Evolutionary conservation across 306 rosid genomes (phyloP).

Genomic region (Cyamopsis tetragonoloba): DNA sequence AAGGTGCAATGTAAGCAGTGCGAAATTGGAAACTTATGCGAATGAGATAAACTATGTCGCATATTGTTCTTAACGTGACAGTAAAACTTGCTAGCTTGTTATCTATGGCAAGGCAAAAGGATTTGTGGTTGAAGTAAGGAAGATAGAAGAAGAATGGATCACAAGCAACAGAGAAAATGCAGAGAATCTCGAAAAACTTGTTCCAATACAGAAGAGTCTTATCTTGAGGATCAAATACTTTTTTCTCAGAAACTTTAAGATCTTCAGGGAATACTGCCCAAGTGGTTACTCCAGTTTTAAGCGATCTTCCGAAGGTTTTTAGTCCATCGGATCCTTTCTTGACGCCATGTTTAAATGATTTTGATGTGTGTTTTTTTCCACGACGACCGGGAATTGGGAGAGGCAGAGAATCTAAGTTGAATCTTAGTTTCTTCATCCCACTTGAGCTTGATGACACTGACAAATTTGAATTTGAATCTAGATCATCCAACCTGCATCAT

Average conservation of each 20-base stretch:
- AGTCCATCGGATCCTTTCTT: constrained; percentile 75
- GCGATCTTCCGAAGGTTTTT: constrained; percentile 60
- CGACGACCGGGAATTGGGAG: constrained; percentile 39
- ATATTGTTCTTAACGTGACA: constrained; percentile 42
- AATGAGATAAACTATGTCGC: constrained; percentile 60
- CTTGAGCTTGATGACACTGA: constrained; percentile 34
- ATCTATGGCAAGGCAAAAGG: constrained; percentile 79
- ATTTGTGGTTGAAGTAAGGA: constrained; percentile 62
- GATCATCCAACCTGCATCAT: constrained; percentile 65
- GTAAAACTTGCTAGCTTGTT: constrained; percentile 43
- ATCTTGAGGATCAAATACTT: constrained; percentile 76
- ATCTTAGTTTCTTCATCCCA: constrained; percentile 52
- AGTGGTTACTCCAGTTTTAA: constrained; percentile 55
- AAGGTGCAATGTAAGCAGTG: constrained; percentile 86
- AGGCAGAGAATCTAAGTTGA: constrained; percentile 46
- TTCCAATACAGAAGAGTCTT: constrained; percentile 77
- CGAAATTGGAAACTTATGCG: constrained; percentile 73
- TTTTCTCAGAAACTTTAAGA: constrained; percentile 63
- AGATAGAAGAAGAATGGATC: constrained; percentile 91
- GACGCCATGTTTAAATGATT: constrained; percentile 51
- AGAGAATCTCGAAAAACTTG: constrained; percentile 68
- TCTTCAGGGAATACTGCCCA: constrained; percentile 74
- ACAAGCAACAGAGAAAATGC: constrained; percentile 69
- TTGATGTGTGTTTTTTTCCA: constrained; percentile 38
- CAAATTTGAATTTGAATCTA: constrained; percentile 46